phyloP scores from a whole-genome alignment of 306 rosid species.

The Pyrus communis region DNA sequence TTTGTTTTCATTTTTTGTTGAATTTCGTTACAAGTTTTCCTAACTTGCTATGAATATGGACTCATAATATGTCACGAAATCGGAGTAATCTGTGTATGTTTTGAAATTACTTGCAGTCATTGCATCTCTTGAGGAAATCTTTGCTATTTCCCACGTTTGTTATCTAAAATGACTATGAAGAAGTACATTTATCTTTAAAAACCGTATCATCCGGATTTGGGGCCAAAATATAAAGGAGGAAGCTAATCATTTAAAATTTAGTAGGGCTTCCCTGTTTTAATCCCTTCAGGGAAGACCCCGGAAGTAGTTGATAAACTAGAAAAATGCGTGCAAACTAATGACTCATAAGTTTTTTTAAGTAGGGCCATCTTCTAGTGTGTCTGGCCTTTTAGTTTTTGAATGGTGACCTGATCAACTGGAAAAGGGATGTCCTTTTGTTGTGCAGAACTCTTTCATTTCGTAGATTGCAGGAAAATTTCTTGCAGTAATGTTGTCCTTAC shows the following conservation, averaged over 20 bases:
- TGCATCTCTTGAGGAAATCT: background rate
- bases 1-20: background rate
- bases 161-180: background rate
- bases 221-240: background rate
- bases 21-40: background rate
- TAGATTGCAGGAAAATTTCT: background rate
- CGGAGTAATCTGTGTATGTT: background rate
- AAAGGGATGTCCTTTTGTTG: background rate
- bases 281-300: background rate
- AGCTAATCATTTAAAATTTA: background rate
- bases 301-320: background rate
- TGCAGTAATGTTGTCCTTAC: background rate
- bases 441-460: background rate
- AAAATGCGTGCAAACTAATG: background rate
- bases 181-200: background rate
- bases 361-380: background rate
- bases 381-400: background rate
- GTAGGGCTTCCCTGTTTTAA: background rate
- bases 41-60: background rate
- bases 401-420: background rate
- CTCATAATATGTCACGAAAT: background rate
- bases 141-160: background rate
- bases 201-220: background rate
- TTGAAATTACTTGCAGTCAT: background rate
- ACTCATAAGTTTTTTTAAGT: background rate